Evolutionary conservation across 2,329 filamentous ascomycete species (phyloP), one percentile per base, ranked within the genome.

Genomic region (Claviceps digitariae): DNA sequence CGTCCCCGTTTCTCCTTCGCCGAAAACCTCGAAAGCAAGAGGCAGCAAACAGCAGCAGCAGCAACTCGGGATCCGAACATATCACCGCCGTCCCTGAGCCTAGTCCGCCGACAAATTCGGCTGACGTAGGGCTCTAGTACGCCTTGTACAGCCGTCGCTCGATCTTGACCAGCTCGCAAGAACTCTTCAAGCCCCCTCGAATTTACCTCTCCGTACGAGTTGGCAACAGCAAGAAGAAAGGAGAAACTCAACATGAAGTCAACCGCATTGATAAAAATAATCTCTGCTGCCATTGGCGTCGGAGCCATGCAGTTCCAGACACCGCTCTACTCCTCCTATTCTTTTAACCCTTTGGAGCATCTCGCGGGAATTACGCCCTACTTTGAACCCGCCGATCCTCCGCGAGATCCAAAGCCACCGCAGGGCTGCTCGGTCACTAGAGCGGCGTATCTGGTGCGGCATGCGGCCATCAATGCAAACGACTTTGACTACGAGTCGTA

Each of bases 391-490:
- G 70, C 76, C 55, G 71, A 76, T 52, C 74, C 76, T 25, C 70
- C 54, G 41, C 51, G 51, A 13, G 51, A 55, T 25, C 54, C 54
- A 12, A 44, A 50, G 2, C 62, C 72, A 4, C 77, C 77, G 0
- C 71, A 73, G 53, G 72, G 76, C 10, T 81, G 78, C 63, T 72
- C 69, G 0, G 66, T 74, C 1, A 72, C 69, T 0, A 71, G 73
- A 29, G 77, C 77, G 0, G 75, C 77, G 2, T 81, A 81, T 62
- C 67, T 81, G 0, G 71, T 75, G 17, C 77, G 78, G n/a, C 78
- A 81, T 58, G 77, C 77, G 0, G 77, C 78, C 38, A 81, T 81
- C 53, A 80, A 79, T 59, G 75, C 75, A 57, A 81, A 81, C 56
- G 77, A 81, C 59, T 77, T 74, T 54, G 78, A 82, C 59, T 79